A percentile compares a stretch with the other conserved stretches of the same genome.
phyloP scores from a whole-genome alignment of 306 rosid species.

The Prinsepia uniflora region DNA sequence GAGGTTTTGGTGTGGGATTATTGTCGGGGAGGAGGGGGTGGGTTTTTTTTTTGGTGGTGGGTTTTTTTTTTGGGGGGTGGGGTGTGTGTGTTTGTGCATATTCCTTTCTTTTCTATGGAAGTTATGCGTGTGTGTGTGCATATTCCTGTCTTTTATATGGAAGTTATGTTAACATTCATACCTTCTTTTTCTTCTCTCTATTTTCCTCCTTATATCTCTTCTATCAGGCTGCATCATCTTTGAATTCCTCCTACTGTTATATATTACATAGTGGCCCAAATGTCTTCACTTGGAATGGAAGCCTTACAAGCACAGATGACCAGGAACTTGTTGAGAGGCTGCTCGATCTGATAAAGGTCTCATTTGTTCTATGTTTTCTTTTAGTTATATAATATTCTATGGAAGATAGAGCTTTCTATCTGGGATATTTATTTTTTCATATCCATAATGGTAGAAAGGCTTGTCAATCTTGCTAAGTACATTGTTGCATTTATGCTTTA shows the following conservation, averaged over 20 bases:
- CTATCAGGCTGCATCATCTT: slow-evolving; percentile 76
- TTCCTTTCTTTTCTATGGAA: slow-evolving; percentile 20
- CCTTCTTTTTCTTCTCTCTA: slow-evolving; percentile 1
- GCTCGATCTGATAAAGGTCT: slow-evolving; percentile 91
- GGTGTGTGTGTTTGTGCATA: neutral
- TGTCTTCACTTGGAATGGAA: slow-evolving; percentile 80
- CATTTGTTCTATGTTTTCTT: slow-evolving; percentile 17
- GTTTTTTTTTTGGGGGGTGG: no score
- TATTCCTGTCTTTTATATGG: slow-evolving; percentile 19
- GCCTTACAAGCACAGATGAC: slow-evolving; percentile 59
- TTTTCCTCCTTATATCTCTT: slow-evolving; percentile 13
- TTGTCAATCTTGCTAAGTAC: neutral
- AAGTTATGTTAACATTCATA: slow-evolving; percentile 11
- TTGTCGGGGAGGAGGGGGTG: no score
- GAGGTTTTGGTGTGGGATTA: no score
- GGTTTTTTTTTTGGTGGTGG: no score
- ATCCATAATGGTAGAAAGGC: slow-evolving; percentile 19
- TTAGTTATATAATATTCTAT: slow-evolving; percentile 17
- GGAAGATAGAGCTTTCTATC: slow-evolving; percentile 7
- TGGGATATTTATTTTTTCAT: slow-evolving; percentile 6
- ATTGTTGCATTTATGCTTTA: slow-evolving; percentile 8
- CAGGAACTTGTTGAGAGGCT: slow-evolving; percentile 86
- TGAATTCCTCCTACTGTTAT: slow-evolving; percentile 87
- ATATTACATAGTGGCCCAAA: slow-evolving; percentile 67
- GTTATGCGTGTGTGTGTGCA: neutral